Evolutionary conservation across 2,329 filamentous ascomycete species (phyloP).

Genomic region (Colletotrichum ledebouriae): DNA sequence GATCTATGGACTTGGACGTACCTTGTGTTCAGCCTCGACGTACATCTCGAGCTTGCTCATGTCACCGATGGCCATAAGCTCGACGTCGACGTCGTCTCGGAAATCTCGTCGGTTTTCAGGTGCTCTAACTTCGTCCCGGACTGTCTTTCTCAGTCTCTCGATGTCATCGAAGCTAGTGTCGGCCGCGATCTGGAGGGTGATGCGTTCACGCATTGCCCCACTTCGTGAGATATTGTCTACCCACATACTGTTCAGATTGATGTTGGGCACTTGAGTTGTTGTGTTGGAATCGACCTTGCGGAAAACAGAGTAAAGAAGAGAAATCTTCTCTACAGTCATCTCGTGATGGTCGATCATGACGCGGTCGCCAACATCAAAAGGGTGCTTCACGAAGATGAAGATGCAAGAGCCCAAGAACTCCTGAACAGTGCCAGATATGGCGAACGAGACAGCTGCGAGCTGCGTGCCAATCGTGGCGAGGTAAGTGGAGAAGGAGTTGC

Average conservation of each 20-base stretch:
- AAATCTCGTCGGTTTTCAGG: slow-evolving; percentile 74
- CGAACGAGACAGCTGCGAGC: slow-evolving; percentile 74
- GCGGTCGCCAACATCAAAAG: slow-evolving; percentile 77
- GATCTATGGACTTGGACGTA: not conserved
- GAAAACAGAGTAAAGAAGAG: slow-evolving; percentile 44
- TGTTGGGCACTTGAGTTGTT: slow-evolving; percentile 59
- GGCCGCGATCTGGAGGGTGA: slow-evolving; percentile 75
- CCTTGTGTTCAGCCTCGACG: slow-evolving; percentile 62
- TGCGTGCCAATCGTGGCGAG: slow-evolving; percentile 65
- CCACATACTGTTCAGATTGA: slow-evolving; percentile 75
- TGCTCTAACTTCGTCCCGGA: slow-evolving; percentile 73
- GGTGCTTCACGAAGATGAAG: slow-evolving; percentile 79
- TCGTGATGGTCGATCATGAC: slow-evolving; percentile 69
- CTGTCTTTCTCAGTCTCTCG: slow-evolving; percentile 59
- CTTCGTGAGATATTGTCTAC: slow-evolving; percentile 78
- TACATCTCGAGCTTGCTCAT: slow-evolving; percentile 62
- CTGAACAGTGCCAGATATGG: slow-evolving; percentile 77
- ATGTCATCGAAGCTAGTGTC: slow-evolving; percentile 78
- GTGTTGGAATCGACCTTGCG: slow-evolving; percentile 39
- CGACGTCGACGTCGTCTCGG: slow-evolving; percentile 75
- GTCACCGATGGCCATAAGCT: slow-evolving; percentile 55
- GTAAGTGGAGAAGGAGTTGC: slow-evolving; percentile 73
- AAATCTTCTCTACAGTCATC: slow-evolving; percentile 44
- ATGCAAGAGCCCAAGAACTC: slow-evolving; percentile 76
- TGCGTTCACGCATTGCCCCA: slow-evolving; percentile 73